phyloP scores from a whole-genome alignment of 345 rosid species.

The Brassica nigra region DNA sequence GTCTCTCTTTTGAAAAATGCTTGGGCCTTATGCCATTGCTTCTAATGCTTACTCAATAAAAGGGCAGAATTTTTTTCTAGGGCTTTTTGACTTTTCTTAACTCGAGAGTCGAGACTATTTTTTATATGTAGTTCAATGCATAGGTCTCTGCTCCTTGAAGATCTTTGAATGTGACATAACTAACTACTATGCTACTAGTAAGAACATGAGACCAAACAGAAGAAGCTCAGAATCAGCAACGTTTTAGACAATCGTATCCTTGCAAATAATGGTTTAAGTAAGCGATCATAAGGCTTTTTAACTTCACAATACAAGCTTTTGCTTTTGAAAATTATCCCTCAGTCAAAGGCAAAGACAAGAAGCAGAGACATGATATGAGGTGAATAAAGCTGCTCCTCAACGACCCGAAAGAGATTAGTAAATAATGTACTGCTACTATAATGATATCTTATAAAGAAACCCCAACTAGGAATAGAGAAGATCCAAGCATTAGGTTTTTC shows the following conservation, averaged over 20 bases:
- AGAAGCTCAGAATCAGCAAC: constrained; percentile 4
- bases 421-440: not conserved
- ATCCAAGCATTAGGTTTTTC: not conserved
- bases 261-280: not conserved
- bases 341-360: not conserved
- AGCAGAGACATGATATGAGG: not conserved
- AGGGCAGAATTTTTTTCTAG: not conserved
- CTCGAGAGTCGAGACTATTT: not conserved
- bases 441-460: not conserved
- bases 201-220: constrained; percentile 24
- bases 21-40: no score
- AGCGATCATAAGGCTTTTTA: not conserved
- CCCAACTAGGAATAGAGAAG: not conserved
- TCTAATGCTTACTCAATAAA: no score
- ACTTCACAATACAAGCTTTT: not conserved
- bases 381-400: not conserved
- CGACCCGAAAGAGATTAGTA: not conserved
- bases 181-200: constrained; percentile 36
- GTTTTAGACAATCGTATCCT: not conserved
- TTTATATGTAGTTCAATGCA: not conserved
- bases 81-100: not conserved
- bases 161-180: constrained; percentile 70
- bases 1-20: constrained; percentile 39
- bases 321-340: not conserved
- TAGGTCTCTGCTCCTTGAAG: constrained; percentile 70